Conservation (phyloP, 345 rosid genomes). For the Jatropha curcas region DNA sequence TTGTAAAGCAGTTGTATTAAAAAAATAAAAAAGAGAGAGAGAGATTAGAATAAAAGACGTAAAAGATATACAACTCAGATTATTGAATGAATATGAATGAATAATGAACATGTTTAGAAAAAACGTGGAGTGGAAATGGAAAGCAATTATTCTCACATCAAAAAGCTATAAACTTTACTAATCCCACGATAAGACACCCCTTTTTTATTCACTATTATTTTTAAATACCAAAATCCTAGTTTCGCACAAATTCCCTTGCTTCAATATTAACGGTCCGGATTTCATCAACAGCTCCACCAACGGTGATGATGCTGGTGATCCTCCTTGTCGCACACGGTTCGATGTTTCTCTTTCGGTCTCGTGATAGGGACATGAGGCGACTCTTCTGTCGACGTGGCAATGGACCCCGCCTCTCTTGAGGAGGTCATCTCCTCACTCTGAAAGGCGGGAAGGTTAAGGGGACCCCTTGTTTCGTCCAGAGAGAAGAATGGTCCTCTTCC, state of each 20-base stretch:
- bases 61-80: background rate
- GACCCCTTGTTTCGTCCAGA: background rate
- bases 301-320: conserved; percentile 2
- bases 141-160: conserved; percentile 2
- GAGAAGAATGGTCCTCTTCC: background rate
- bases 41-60: background rate
- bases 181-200: conserved; percentile 14
- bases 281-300: background rate
- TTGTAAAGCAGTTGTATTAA: too few relatives aligned
- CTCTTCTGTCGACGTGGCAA: background rate
- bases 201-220: background rate
- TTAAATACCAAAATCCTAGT: too few relatives aligned
- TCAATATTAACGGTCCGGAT: conserved; percentile 3
- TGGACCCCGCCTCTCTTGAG: conserved; percentile 1
- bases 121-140: background rate
- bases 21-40: background rate
- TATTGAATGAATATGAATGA: background rate
- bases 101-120: background rate
- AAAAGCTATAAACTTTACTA: background rate
- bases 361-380: conserved; percentile 10
- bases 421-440: background rate
- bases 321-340: conserved; percentile 18
- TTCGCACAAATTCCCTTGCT: conserved; percentile 3
- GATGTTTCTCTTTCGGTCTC: conserved; percentile 23
- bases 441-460: conserved; percentile 20